Conservation (phyloP, 2,329 filamentous ascomycete genomes). For the Calonectria henricotiae region DNA sequence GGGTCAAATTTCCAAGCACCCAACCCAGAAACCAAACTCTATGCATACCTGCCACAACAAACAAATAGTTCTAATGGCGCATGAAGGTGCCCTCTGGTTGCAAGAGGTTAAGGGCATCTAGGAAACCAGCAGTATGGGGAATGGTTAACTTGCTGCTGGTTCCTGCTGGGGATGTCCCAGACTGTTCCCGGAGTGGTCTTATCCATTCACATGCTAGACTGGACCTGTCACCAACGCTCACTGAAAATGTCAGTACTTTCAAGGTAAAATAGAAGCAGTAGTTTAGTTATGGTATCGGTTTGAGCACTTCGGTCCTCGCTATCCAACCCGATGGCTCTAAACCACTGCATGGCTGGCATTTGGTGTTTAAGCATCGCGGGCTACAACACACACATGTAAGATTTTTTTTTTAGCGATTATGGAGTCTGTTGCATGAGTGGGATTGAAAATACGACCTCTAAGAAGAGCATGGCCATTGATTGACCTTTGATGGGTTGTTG, state of each 20-base stretch:
- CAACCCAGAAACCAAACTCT: conserved; percentile 1
- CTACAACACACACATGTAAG: too few relatives aligned
- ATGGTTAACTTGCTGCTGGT: neutral
- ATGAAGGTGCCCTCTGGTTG: conserved; percentile 45
- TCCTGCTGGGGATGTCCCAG: neutral
- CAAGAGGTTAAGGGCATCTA: conserved; percentile 20
- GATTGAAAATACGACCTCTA: neutral
- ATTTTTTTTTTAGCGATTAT: neutral
- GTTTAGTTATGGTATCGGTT: neutral
- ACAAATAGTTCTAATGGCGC: conserved; percentile 36
- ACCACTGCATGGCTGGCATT: neutral
- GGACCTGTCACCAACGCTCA: neutral
- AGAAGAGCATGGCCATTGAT: neutral
- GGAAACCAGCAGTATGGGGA: conserved; percentile 5
- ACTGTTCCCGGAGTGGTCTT: conserved; percentile 22
- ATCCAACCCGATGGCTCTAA: neutral
- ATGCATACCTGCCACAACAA: conserved; percentile 35
- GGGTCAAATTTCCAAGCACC: neutral
- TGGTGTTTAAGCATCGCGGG: neutral
- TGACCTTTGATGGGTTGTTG: neutral
- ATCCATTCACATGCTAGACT: neutral
- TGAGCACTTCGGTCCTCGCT: neutral
- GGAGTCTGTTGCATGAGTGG: neutral
- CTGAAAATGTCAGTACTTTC: neutral
- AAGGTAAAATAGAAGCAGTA: neutral